Base-by-base conservation (phyloP, 352 stramenopile genomes). In the Sclerospora graminicola region DNA sequence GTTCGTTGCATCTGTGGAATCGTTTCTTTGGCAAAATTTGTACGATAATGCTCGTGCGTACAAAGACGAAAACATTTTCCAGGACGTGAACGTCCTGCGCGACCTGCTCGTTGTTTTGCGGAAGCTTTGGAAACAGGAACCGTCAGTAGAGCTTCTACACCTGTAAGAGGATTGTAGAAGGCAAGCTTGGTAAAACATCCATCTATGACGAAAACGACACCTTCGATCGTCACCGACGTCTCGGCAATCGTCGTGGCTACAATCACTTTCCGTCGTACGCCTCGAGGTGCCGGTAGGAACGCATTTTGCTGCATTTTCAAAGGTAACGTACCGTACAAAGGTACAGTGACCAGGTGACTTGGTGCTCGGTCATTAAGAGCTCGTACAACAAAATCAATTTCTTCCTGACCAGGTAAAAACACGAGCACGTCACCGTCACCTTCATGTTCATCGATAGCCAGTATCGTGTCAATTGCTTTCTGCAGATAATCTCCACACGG, bases 171-270 rank as follows among this genome's bases (percentile, higher is more conserved):
- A 24, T 94, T 88, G 51, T 76, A 95, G 39, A 84, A 84, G 19
- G 84, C 77, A 21, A 91, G 65, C 49, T 95, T 91, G 18, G 69
- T 72, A 30, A 93, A 89, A 51, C 75, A 84, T 33, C 59, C 63
- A 29, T 90, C 76, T 2, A 89, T 60, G 20, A 89, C 74, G 40
- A 87, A 90, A 8, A 85, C 69, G 6, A 98, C 91, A 34, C 97
- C 95, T 18, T 95, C 88, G 49, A 99, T 98, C 1, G 96, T 99
- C 42, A 99, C 91, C 0, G 89, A 98, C 11, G 91, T 98, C 64
- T 97, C 88, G 11, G 89, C 89, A 45, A 97, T 97, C 18, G 91
- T 97, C 14, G 89, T 98, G 4, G 83, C 72, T 7, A 91, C 69
- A 41, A 91, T 88, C 19, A 94, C 64, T 48, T 95, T 95, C 24